Evolutionary conservation across 2,329 filamentous ascomycete genomes (phyloP), one percentile per base, ranked within the genome.

Genomic region (Alternaria gaisen): DNA sequence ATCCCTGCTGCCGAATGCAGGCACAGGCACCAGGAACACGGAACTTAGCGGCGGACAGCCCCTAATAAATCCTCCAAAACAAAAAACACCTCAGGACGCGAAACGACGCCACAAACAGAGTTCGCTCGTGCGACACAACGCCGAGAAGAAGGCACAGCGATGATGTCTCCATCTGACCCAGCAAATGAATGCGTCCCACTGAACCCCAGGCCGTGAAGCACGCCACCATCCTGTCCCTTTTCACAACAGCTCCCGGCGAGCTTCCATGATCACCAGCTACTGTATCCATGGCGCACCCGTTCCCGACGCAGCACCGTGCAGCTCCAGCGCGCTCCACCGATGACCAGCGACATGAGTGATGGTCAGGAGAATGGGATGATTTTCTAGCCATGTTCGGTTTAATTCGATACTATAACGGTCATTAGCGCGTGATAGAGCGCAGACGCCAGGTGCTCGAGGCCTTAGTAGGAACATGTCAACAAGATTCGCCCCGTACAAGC

Each of bases 401-500:
- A 28, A 51, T 30, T 53, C 42, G 48, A 58, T 61, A 53, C 67
- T 61, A 32, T 20, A 67, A 59, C 52, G 18, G 59, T 53, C 30
- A 11, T 28, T 72, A 65, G 70, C 53, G 68, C 52, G 66, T 69
- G 69, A 68, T 64, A 53, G 36, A 52, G 40, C 53, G 64, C 68
- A 65, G 40, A 52, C 51, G 51, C 66, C 64, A 63, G 65, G 56
- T 61, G 65, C 67, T 67, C 61, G 34, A 48, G 22, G 58, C 58
- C 54, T 44, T 32, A 52, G 30, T 10, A 26, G 59, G 32, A 56
- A 20, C 36, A 50, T 36, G 60, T 58, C 56, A 34, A 52, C 34
- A 55, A 41, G 53, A 26, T 20, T 52, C 24, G 26, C 20, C 44
- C 41, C 42, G 24, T 28, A 46, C 50, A 63, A 63, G 51, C 63